Percentiles rank a stretch among this genome's conserved stretches.
phyloP scores from a whole-genome alignment of 768 basidiomycete genomes.

The Lactifluus piperatus region DNA sequence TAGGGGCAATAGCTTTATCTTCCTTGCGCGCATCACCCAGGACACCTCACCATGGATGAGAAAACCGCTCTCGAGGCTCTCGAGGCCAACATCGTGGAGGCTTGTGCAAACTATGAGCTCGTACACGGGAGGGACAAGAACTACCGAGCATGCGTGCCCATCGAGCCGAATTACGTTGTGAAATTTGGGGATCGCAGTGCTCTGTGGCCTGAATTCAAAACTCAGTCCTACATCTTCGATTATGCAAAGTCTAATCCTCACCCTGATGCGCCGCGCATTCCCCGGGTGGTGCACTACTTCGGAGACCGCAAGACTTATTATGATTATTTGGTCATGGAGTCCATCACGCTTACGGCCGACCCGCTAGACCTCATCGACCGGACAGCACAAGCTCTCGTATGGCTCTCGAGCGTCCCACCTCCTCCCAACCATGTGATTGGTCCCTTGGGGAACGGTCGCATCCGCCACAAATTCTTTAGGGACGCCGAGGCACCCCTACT shows the following conservation, averaged over 20 bases:
- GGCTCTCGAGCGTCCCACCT: neutral
- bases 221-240: no score
- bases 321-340: no score
- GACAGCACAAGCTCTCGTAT: neutral
- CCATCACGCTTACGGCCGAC: neutral
- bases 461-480: neutral
- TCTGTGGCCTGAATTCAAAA: neutral
- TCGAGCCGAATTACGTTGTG: neutral
- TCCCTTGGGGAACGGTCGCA: neutral
- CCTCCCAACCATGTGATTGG: neutral
- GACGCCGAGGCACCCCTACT: no score
- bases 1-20: no score
- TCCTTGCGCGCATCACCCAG: neutral
- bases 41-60: neutral
- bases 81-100: no score
- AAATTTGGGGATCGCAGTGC: neutral
- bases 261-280: neutral
- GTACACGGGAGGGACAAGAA: neutral
- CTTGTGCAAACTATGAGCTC: neutral
- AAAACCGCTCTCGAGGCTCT: no score
- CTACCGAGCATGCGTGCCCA: no score
- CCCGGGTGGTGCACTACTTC: neutral
- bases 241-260: no score
- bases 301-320: neutral
- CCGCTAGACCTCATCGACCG: neutral